phyloP scores from a whole-genome alignment of 345 rosid species.

The Eutrema heterophyllum region DNA sequence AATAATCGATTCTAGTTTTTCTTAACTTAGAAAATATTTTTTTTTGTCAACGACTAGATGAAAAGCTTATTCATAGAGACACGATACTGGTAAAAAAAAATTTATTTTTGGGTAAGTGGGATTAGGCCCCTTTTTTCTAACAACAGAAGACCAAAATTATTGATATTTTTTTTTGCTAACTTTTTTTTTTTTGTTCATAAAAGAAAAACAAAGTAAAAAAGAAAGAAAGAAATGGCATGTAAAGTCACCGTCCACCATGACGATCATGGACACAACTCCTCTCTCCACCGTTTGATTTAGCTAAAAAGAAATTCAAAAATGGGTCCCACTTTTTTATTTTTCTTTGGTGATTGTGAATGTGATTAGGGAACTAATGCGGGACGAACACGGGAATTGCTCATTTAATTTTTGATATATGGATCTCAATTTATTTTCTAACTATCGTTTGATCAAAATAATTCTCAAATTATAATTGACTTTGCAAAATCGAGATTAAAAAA shows the following conservation, averaged over 20 bases:
- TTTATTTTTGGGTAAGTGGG: neutral
- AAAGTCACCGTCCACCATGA: slow-evolving; percentile 34
- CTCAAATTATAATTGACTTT: no score
- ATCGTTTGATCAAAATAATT: no score
- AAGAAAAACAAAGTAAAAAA: neutral
- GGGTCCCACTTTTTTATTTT: slow-evolving; percentile 33
- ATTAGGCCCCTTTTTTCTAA: neutral
- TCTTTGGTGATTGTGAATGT: slow-evolving; percentile 17
- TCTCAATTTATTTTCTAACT: no score
- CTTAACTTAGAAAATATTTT: neutral
- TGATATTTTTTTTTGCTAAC: neutral
- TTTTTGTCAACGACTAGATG: slow-evolving; percentile 14
- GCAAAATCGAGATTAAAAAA: no score
- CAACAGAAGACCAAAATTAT: neutral
- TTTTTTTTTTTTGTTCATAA: neutral
- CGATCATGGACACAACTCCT: slow-evolving; percentile 42
- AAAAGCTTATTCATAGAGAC: slow-evolving; percentile 1
- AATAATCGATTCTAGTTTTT: neutral
- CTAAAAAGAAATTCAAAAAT: neutral
- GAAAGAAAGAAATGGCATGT: slow-evolving; percentile 24
- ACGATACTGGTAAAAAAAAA: neutral
- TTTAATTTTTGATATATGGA: no score
- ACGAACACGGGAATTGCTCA: no score
- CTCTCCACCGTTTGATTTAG: slow-evolving; percentile 34
- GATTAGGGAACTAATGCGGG: slow-evolving; percentile 19